Base-by-base conservation (phyloP, 805 yeast genomes). In the Isabelozyma gotoi region DNA sequence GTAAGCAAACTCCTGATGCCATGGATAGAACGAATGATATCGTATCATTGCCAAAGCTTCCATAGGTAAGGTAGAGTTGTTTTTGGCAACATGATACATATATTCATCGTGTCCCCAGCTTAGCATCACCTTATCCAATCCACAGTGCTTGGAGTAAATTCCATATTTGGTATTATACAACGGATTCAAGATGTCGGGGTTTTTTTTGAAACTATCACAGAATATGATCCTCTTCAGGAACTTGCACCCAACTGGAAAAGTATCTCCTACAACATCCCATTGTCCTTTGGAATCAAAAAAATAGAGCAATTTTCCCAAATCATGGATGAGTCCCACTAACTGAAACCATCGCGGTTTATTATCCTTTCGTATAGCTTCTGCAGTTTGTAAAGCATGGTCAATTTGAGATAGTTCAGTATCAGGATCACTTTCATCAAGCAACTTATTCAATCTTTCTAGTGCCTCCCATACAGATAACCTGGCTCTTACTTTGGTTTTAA, bases 21-120 rank as follows among this genome's bases (percentile, higher is more conserved):
- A 82, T 1, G 90, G 90, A 56, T 84, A 84, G 50, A 84, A 84
- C 1, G 88, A 82, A 59, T 84, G 90, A 57, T 84, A 84, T 46
- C 90, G 61, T 38, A 84, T 83, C 87, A 84, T 84, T 1, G 89
- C 88, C 42, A 84, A 65, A 0, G 78, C 89, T 56, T 82, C 85
- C 6, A 73, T 76, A 2, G 88, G 88, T 37, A 84, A 63, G 1
- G 74, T 77, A 11, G 86, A 81, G 53, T 81, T 84, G 44, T 72
- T 69, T 57, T 81, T 83, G 10, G 87, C 87, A 24, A 84, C 67
- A 54, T 83, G 87, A 51, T 82, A 84, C 86, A 84, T 82, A 61
- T 84, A 84, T 56, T 84, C 90, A 58, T 84, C 90, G 54, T 84
- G 90, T 4, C 90, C 90, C 89, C 88, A 84, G 43, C 86, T 80